Evolutionary conservation across 164 flowering plant species (phyloP).

Genomic region (Liquidambar formosana): DNA sequence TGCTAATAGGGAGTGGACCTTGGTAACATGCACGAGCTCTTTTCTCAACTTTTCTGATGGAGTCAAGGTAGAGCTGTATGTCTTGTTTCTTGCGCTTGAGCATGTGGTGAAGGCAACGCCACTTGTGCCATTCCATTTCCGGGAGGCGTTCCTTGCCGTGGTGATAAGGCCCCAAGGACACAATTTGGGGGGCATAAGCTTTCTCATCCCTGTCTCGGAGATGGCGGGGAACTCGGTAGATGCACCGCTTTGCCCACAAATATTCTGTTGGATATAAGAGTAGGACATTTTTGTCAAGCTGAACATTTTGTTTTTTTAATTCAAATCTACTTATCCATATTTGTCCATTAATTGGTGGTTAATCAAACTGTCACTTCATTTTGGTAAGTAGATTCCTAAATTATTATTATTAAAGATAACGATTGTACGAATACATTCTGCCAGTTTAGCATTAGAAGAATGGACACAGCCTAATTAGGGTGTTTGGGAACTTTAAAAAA

Average conservation of each 20-base stretch:
- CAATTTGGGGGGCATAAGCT: conserved; percentile 63
- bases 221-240: conserved; percentile 52
- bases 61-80: conserved; percentile 39
- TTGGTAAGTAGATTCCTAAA: no score
- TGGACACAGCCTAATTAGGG: no score
- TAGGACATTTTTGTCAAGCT: no score
- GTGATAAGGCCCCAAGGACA: conserved; percentile 77
- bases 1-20: conserved; percentile 34
- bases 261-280: no score
- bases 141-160: conserved; percentile 44
- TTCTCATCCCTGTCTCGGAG: conserved; percentile 51
- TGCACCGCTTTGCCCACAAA: conserved; percentile 54
- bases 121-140: conserved; percentile 68
- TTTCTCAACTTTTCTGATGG: conserved; percentile 52
- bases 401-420: no score
- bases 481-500: no score
- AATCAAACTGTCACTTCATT: no score
- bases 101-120: conserved; percentile 48
- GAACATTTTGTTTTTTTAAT: no score
- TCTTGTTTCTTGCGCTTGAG: conserved; percentile 50
- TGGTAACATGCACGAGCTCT: conserved; percentile 64
- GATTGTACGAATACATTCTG: no score
- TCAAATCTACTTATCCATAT: no score
- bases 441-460: no score
- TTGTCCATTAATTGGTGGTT: no score